phyloP scores from a whole-genome alignment of 163 green algal species.

The Trebouxiophyceae sp. region DNA sequence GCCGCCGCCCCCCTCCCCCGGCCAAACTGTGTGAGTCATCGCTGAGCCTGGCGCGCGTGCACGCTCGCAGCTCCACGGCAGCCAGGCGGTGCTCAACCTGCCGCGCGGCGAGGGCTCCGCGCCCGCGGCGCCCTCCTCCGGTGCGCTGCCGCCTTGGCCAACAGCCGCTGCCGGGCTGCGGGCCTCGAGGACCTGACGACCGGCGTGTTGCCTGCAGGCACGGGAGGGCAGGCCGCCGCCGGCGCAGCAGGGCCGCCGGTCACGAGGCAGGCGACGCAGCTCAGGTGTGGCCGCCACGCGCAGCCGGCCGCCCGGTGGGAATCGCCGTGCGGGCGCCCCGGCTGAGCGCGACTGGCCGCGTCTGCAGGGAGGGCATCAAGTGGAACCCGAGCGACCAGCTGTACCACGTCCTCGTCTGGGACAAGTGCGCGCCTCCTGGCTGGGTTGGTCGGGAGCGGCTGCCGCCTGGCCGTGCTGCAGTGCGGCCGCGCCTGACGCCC shows the following conservation, averaged over 20 bases:
- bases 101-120: not conserved
- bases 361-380: not conserved
- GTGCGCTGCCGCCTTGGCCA: too few relatives aligned
- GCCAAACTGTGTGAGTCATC: too few relatives aligned
- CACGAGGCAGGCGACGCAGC: not conserved
- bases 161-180: too few relatives aligned
- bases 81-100: constrained; percentile 45
- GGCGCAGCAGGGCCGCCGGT: not conserved
- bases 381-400: not conserved
- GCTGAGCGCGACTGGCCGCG: not conserved
- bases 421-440: not conserved
- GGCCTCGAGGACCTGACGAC: too few relatives aligned
- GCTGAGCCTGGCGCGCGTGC: too few relatives aligned
- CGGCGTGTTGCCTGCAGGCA: too few relatives aligned
- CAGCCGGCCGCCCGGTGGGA: too few relatives aligned
- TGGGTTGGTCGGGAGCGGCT: too few relatives aligned
- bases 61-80: constrained; percentile 38
- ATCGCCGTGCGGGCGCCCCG: not conserved
- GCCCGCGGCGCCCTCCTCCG: too few relatives aligned
- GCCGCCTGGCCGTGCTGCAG: too few relatives aligned
- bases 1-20: not conserved
- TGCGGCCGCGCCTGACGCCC: too few relatives aligned
- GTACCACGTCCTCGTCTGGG: not conserved
- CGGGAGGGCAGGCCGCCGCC: not conserved
- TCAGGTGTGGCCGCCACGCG: not conserved